phyloP scores from a whole-genome alignment of 176 grass and related monocot species.

The Carex littledalei region DNA sequence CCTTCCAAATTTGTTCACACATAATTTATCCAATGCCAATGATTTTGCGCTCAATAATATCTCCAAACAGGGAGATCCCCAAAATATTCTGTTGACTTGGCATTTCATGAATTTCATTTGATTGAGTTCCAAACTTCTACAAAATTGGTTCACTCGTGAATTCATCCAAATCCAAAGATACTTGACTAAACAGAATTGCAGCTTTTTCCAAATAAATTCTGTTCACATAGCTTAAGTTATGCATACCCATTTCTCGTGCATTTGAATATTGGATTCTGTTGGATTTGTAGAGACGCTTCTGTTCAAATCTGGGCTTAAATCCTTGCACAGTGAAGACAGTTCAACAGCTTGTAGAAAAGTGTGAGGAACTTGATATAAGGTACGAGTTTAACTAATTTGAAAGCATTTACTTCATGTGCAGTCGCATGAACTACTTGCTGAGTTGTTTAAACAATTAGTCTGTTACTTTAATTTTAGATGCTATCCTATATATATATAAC shows the following conservation, averaged over 20 bases:
- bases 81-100: too few relatives aligned
- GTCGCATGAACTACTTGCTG: too few relatives aligned
- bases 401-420: not conserved
- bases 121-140: not conserved
- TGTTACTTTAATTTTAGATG: too few relatives aligned
- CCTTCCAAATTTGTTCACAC: not conserved
- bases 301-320: constrained; percentile 65
- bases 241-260: too few relatives aligned
- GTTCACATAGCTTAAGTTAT: not conserved
- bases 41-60: too few relatives aligned
- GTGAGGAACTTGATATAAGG: constrained; percentile 70
- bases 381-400: not conserved
- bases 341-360: constrained; percentile 56
- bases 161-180: not conserved
- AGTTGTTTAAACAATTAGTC: not conserved
- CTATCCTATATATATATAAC: too few relatives aligned
- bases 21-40: not conserved
- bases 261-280: not conserved
- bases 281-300: constrained; percentile 61
- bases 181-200: too few relatives aligned
- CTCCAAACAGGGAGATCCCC: not conserved
- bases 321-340: constrained; percentile 63
- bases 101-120: not conserved
- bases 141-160: not conserved
- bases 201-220: too few relatives aligned